Percentiles rank a stretch among this genome's conserved stretches.
phyloP scores from a whole-genome alignment of 441 rosid genomes.

The Viola pubescens region DNA sequence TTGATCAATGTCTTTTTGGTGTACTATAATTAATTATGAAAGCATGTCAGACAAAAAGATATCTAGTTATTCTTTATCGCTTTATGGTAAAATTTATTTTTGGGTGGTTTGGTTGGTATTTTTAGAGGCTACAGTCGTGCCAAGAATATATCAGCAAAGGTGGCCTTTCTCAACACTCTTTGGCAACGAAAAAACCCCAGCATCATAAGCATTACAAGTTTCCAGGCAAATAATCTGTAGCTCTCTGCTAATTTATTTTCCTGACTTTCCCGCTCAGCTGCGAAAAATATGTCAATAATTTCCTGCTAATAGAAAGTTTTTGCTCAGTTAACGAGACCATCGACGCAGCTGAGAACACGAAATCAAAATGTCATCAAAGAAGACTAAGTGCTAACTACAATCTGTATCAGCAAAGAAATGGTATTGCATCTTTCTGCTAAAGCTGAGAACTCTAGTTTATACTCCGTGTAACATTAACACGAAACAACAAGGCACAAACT shows the following conservation, averaged over 20 bases:
- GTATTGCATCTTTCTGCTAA: conserved; percentile 18
- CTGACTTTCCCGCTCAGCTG: background rate
- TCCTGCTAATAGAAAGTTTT: background rate
- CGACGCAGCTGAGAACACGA: conserved; percentile 16
- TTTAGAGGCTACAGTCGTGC: conserved; percentile 51
- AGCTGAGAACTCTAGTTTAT: background rate
- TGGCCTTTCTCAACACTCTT: conserved; percentile 51
- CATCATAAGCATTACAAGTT: conserved; percentile 60
- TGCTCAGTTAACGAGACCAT: conserved; percentile 29
- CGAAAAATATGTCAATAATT: background rate
- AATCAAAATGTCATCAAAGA: conserved; percentile 16
- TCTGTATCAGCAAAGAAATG: conserved; percentile 32
- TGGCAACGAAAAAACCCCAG: conserved; percentile 36
- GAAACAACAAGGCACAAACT: background rate
- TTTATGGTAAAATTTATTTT: conserved; percentile 2
- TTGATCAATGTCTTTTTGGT: background rate
- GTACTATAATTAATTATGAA: background rate
- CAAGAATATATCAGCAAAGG: conserved; percentile 40
- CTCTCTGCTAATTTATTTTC: background rate
- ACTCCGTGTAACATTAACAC: no score
- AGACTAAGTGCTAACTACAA: conserved; percentile 30
- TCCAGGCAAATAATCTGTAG: conserved; percentile 46
- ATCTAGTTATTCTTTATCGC: background rate
- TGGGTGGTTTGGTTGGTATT: conserved; percentile 12
- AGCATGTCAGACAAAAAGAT: background rate